Conservation (phyloP, 2,329 filamentous ascomycete genomes). For the Paradendryphiella salina region DNA sequence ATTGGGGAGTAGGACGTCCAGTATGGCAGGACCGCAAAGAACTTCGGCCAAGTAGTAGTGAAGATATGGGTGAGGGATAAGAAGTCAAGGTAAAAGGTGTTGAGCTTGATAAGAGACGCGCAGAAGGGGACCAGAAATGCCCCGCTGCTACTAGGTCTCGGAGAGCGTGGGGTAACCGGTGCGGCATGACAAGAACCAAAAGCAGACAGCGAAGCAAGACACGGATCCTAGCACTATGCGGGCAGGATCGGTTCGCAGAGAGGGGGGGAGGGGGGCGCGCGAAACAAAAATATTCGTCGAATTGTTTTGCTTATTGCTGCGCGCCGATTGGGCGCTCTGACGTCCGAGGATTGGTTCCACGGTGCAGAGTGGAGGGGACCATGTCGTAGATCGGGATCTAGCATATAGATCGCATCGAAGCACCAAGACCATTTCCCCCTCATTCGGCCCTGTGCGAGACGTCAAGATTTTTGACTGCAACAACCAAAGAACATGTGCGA, state of each 20-base stretch:
- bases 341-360: slow-evolving; percentile 22
- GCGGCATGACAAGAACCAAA: slow-evolving; percentile 20
- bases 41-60: slow-evolving; percentile 1
- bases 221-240: slow-evolving; percentile 17
- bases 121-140: slow-evolving; percentile 11
- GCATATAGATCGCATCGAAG: slow-evolving; percentile 19
- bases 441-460: neutral
- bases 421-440: slow-evolving; percentile 3
- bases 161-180: slow-evolving; percentile 31
- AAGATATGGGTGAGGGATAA: neutral
- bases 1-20: neutral
- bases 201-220: slow-evolving; percentile 13
- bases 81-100: slow-evolving; percentile 3
- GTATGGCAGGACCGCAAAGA: slow-evolving; percentile 9
- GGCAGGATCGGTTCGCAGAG: slow-evolving; percentile 26
- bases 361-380: slow-evolving; percentile 11
- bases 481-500: neutral
- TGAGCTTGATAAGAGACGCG: slow-evolving; percentile 13
- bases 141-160: slow-evolving; percentile 20
- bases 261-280: slow-evolving; percentile 18
- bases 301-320: slow-evolving; percentile 22
- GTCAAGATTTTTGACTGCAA: neutral
- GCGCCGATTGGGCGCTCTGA: slow-evolving; percentile 37
- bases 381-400: slow-evolving; percentile 26
- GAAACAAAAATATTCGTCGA: slow-evolving; percentile 6